Evolutionary conservation across 257 asterid genomes (phyloP).

Genomic region (Plantago ovata): DNA sequence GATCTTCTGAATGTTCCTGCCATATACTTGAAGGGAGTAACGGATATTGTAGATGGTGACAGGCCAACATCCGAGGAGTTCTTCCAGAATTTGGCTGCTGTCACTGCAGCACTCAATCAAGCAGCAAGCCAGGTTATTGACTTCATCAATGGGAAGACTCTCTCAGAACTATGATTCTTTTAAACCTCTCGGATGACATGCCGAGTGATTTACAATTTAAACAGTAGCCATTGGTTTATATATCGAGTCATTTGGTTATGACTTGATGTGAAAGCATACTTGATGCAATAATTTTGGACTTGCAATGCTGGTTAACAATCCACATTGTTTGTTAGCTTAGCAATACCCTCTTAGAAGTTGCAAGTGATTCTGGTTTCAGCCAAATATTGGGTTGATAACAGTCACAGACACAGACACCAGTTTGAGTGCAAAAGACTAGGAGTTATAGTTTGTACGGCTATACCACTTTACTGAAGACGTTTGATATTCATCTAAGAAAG

Average conservation of each 20-base stretch:
- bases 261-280: neutral
- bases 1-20: conserved; percentile 80
- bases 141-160: conserved; percentile 64
- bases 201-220: conserved; percentile 8
- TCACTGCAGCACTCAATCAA: conserved; percentile 76
- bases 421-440: neutral
- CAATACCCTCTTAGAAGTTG: neutral
- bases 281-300: neutral
- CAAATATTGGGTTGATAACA: neutral
- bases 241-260: neutral
- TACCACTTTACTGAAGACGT: neutral
- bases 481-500: neutral
- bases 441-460: neutral
- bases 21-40: conserved; percentile 82
- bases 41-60: conserved; percentile 84
- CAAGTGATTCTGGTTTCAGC: neutral
- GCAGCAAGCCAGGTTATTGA: conserved; percentile 63
- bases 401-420: no score
- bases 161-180: conserved; percentile 51
- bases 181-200: conserved; percentile 2
- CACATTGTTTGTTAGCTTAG: neutral
- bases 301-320: neutral
- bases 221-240: neutral
- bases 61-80: conserved; percentile 94
- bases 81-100: conserved; percentile 73